Evolutionary conservation across 345 rosid species (phyloP), one percentile per base, ranked within the genome.

Genomic region (Salix suchowensis): DNA sequence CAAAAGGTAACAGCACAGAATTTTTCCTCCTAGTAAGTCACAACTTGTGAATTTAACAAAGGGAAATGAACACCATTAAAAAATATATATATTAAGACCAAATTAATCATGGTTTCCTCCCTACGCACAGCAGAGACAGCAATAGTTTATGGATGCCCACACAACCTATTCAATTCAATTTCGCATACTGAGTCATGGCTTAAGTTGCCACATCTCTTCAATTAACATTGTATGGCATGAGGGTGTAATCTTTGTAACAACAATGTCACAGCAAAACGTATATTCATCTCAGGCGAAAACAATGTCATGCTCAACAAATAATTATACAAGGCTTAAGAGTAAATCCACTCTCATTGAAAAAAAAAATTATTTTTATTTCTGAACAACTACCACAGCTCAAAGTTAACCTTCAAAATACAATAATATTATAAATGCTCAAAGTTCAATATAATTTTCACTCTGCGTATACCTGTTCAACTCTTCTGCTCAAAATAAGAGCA

Each of bases 381-480:
- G 16, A 72, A 62, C 74, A 34, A 36, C 32, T 62, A 66, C 65
- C 52, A 28, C 37, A 64, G 37, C 50, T 58, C 48, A 55, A 28
- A 39, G 58, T 55, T 30, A 42, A 70, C 62, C 70, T 37, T 34
- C 54, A 7, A 70, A 75, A 67, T 67, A 72, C 58, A 52, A 72
- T 55, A 8, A 66, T 36, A 65, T 34, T 26, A 65, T 55, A 55
- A 2, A 54, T 65, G 40, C 72, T 39, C 30, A 50, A 42, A 67
- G 62, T 46, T 66, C 54, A 18, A n/a, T 23, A 66, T 40, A 39
- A 68, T 10, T 44, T 65, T n/a, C 8, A 66, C 61, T 72, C 61
- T 15, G 30, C 71, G 74, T 74, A 37, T 80, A 83, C 85, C 82
- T 73, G 79, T 73, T 77, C 73, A 76, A 74, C 78, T 48, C 73